Evolutionary conservation across 1,284 basidiomycete species (phyloP), one percentile per base, ranked within the genome.

Genomic region (Mycosarcoma mackinlayi): DNA sequence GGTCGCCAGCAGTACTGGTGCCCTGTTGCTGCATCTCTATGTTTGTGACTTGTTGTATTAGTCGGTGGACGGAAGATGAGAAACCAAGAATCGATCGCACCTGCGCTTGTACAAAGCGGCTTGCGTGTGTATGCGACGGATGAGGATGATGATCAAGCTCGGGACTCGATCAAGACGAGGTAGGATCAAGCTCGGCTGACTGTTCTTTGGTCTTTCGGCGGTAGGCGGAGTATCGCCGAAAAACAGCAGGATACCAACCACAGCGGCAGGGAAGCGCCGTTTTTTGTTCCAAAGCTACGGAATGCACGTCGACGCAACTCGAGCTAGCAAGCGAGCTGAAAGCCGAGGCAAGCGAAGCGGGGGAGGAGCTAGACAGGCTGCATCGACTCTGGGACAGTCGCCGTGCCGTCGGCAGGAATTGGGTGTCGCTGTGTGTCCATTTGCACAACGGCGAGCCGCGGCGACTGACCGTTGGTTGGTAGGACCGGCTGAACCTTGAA

Each of bases 1-100:
- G 21, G 16, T 52, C 44, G 34, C 33, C 44, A 14, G 19, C 28
- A 6, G 53, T 37, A 6, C 45, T 28, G 6, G 49, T 30, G 27
- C 42, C 34, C 18, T 28, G 40, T 9, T 24, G 59, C 53, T n/a
- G n/a, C n/a, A n/a, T n/a, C n/a, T n/a, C n/a, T n/a, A 53, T 56
- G 49, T 3, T 53, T 23, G 33, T 8, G 2, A 8, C 1, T 19
- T 25, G 10, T n/a, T n/a, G n/a, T n/a, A n/a, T n/a, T n/a, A n/a
- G n/a, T n/a, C n/a, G 35, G 18, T 37, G 8, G 35, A 37, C 18
- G 11, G 35, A 37, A 35, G 19, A 18, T 10, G 19, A 21, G 35
- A 19, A 21, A 5, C 18, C 18, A 21, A 30, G 9, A 42, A n/a
- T n/a, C n/a, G n/a, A n/a, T n/a, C n/a, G n/a, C n/a, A n/a, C n/a